These are phyloP conservation scores for Fagopyrum tataricum DNA, from an alignment of 148 eudicot genomes.

Conservation along the genomic window DNA sequence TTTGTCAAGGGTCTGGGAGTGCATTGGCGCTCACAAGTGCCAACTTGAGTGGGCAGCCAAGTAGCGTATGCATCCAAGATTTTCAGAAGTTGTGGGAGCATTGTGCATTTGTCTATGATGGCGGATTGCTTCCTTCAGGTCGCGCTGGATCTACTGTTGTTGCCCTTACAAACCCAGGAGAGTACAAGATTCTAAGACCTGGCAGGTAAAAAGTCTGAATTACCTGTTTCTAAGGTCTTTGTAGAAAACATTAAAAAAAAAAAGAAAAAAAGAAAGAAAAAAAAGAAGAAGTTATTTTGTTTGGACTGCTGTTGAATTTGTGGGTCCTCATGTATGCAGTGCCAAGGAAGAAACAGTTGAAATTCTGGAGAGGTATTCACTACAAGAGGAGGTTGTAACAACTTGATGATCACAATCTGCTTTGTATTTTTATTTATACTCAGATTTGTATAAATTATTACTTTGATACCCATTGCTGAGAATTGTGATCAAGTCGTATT, in stretches of 20 bases:
- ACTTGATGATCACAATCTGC: not conserved
- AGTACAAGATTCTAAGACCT: conserved; percentile 63
- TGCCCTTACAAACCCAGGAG: conserved; percentile 57
- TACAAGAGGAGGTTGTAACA: conserved; percentile 23
- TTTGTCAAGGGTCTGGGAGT: conserved; percentile 66
- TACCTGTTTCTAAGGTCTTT: not conserved
- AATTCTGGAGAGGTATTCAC: conserved; percentile 52
- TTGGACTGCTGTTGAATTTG: not conserved
- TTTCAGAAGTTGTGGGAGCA: conserved; percentile 75
- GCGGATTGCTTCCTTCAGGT: conserved; percentile 76
- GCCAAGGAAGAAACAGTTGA: conserved; percentile 67
- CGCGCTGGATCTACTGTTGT: conserved; percentile 93
- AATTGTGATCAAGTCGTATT: not conserved
- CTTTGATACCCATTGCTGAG: not conserved
- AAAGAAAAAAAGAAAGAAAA: too few relatives aligned
- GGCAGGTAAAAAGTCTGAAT: conserved; percentile 56
- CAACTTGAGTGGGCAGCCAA: conserved; percentile 82
- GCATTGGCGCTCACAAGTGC: conserved; percentile 96
- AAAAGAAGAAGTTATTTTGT: too few relatives aligned
- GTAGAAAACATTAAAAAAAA: too few relatives aligned
- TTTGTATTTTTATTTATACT: not conserved
- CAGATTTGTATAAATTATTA: not conserved
- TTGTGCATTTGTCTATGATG: conserved; percentile 71
- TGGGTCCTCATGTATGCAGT: conserved; percentile 29
- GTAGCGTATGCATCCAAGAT: conserved; percentile 71